Conservation (phyloP, 805 yeast genomes). For the Metahyphopichia silvanorum region DNA sequence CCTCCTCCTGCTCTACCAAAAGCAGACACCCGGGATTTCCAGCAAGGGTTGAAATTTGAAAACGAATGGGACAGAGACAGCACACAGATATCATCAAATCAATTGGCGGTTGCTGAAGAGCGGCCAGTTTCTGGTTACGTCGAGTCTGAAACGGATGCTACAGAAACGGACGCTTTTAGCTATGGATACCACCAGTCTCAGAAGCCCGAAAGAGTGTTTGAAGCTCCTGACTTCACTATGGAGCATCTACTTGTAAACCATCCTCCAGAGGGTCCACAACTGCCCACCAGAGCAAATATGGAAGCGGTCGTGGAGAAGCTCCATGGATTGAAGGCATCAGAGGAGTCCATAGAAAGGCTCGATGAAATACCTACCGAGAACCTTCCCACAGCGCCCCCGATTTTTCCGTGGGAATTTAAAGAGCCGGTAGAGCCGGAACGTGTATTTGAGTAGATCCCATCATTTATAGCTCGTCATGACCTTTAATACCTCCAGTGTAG, state of each 20-base stretch:
- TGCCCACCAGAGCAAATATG: conserved; percentile 2
- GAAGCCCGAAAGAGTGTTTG: conserved; percentile 29
- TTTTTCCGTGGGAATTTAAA: conserved; percentile 39
- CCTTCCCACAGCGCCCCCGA: conserved; percentile 11
- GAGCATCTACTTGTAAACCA: conserved; percentile 21
- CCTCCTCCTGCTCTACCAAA: conserved; percentile 31
- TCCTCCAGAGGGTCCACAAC: neutral
- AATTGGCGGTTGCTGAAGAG: too few species aligned
- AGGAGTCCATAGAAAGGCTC: conserved; percentile 1
- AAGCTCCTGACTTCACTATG: conserved; percentile 25
- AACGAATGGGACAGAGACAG: conserved; percentile 36
- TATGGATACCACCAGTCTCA: neutral
- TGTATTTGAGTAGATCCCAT: conserved; percentile 15
- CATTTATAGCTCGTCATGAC: neutral
- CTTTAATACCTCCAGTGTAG: neutral
- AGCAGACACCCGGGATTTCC: conserved; percentile 7
- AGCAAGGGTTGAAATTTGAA: conserved; percentile 12
- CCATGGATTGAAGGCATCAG: conserved; percentile 7
- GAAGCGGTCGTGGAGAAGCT: conserved; percentile 10
- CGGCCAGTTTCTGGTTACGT: too few species aligned
- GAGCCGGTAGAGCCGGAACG: conserved; percentile 18
- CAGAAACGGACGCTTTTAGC: neutral
- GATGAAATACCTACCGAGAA: neutral
- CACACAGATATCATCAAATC: too few species aligned
- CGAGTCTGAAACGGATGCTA: too few species aligned